Percentiles rank a stretch among this genome's conserved stretches.
These are phyloP conservation scores for Claviceps digitariae DNA, from an alignment of 2,329 filamentous ascomycete species.

Conservation along the genomic window DNA sequence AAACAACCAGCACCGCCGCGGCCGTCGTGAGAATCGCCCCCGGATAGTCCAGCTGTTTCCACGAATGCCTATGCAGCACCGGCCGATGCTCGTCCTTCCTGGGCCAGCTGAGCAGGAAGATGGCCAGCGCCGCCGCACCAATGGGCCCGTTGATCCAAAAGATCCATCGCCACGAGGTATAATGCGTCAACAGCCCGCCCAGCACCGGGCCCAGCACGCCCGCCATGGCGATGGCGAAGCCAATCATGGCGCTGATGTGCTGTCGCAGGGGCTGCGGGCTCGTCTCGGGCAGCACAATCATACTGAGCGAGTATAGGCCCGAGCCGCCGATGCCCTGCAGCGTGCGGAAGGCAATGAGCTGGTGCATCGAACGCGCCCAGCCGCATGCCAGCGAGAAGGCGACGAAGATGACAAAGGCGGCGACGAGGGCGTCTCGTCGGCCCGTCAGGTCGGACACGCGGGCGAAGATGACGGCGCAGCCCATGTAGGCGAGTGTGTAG, in stretches of 20 bases:
- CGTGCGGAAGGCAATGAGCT: constrained; percentile 36
- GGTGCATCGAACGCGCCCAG: constrained; percentile 16
- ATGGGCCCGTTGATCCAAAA: constrained; percentile 48
- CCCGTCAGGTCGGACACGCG: constrained; percentile 41
- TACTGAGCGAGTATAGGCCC: constrained; percentile 42
- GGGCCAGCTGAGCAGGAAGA: constrained; percentile 40
- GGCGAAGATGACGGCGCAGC: constrained; percentile 42
- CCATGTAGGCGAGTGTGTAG: constrained; percentile 43
- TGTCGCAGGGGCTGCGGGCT: constrained; percentile 26
- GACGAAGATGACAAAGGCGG: constrained; percentile 39
- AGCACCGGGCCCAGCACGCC: constrained; percentile 39
- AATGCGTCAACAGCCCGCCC: constrained; percentile 36
- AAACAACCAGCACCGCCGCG: constrained; percentile 41
- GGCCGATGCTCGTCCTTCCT: constrained; percentile 23
- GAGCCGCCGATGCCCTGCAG: constrained; percentile 36
- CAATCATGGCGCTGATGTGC: constrained; percentile 33
- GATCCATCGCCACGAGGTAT: constrained; percentile 38
- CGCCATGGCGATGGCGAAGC: constrained; percentile 32
- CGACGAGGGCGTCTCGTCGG: constrained; percentile 35
- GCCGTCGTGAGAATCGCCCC: constrained; percentile 40
- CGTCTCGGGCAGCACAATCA: constrained; percentile 41
- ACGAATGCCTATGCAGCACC: constrained; percentile 23
- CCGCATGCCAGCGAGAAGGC: constrained; percentile 43
- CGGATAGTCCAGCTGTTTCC: constrained; percentile 38
- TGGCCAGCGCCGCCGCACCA: constrained; percentile 28